A percentile compares a stretch with the other conserved stretches of the same genome.
phyloP scores from a whole-genome alignment of 441 rosid species.

The Gossypium schwendimanii region DNA sequence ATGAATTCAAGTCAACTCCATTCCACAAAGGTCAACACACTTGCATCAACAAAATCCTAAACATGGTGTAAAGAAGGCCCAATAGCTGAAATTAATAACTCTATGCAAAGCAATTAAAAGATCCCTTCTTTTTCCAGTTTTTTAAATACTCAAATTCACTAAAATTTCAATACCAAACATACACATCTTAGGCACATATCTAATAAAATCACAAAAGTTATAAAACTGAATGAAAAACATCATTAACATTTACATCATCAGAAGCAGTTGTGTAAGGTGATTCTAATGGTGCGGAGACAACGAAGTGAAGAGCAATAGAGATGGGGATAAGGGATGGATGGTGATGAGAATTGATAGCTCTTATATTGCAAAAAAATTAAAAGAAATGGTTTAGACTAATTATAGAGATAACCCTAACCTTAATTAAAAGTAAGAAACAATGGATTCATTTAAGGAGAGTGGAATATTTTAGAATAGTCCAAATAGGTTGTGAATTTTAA shows the following conservation, averaged over 20 bases:
- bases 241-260: too few relatives aligned
- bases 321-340: too few relatives aligned
- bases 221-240: not conserved
- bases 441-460: too few relatives aligned
- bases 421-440: too few relatives aligned
- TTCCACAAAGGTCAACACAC: not conserved
- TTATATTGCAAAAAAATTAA: too few relatives aligned
- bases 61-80: not conserved
- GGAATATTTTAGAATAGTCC: too few relatives aligned
- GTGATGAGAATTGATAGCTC: too few relatives aligned
- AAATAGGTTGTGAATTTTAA: not conserved
- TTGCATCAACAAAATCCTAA: not conserved
- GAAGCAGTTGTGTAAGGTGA: too few relatives aligned
- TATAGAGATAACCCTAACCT: too few relatives aligned
- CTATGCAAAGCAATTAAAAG: not conserved
- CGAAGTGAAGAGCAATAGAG: too few relatives aligned
- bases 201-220: not conserved
- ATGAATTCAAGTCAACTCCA: not conserved
- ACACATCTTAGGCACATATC: constrained; percentile 16
- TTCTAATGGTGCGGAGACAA: too few relatives aligned
- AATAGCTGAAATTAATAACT: not conserved
- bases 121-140: not conserved
- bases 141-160: not conserved
- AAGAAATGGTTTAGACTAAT: too few relatives aligned
- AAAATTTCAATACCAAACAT: not conserved